phyloP scores from a whole-genome alignment of 306 rosid genomes.

The Castanopsis chinensis region DNA sequence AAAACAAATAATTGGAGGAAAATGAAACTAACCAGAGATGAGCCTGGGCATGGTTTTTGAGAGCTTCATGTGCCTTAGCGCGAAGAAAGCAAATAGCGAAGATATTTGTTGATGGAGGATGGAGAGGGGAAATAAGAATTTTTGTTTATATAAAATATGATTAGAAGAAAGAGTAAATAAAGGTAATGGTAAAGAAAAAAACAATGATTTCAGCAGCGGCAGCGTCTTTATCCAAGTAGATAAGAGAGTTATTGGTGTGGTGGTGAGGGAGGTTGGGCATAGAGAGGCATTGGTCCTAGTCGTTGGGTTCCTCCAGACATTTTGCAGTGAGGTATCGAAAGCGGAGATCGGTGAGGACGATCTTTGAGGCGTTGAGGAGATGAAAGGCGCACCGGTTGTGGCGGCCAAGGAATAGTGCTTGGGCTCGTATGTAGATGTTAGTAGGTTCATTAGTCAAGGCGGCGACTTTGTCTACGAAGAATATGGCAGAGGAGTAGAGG shows the following conservation, averaged over 20 bases:
- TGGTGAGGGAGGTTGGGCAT: constrained; percentile 47
- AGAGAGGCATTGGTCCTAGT: constrained; percentile 86
- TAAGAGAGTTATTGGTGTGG: too few species aligned
- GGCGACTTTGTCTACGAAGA: constrained; percentile 92
- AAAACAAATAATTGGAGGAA: too few species aligned
- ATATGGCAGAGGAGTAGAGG: constrained; percentile 88
- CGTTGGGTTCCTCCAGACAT: constrained; percentile 97
- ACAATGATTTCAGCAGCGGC: not conserved
- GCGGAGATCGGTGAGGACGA: constrained; percentile 84
- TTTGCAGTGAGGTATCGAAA: constrained; percentile 96
- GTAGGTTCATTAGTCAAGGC: constrained; percentile 90
- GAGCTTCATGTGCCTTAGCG: constrained; percentile 91
- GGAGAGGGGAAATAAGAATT: constrained; percentile 15
- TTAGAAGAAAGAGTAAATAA: not conserved
- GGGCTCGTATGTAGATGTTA: constrained; percentile 94
- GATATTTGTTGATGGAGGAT: constrained; percentile 57
- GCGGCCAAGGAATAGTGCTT: constrained; percentile 93
- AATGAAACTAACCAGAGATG: constrained; percentile 66
- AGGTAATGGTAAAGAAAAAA: not conserved
- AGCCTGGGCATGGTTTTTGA: constrained; percentile 88
- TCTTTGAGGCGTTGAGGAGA: constrained; percentile 88
- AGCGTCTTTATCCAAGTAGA: too few species aligned
- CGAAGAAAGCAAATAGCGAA: constrained; percentile 88
- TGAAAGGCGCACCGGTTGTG: constrained; percentile 92
- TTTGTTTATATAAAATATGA: not conserved